These are phyloP conservation scores for Creolimax fragrantissima DNA, from an alignment of 78 protist genomes.

Conservation along the genomic window DNA sequence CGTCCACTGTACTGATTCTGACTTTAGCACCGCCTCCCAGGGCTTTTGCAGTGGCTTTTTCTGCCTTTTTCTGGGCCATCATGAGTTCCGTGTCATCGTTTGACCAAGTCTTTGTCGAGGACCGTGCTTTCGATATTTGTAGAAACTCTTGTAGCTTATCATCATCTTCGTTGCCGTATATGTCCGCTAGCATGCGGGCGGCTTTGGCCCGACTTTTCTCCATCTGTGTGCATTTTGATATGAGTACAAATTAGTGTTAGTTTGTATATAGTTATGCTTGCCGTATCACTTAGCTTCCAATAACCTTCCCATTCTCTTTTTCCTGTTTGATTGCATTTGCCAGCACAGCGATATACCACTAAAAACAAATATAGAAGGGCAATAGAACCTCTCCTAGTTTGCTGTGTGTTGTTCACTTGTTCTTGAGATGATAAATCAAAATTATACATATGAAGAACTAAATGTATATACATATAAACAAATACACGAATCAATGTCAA, in stretches of 20 bases:
- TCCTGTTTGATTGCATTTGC: too few relatives aligned
- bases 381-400: too few relatives aligned
- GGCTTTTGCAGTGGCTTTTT: background rate
- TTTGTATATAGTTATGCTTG: too few relatives aligned
- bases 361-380: too few relatives aligned
- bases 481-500: background rate
- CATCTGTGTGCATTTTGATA: background rate
- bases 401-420: too few relatives aligned
- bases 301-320: too few relatives aligned
- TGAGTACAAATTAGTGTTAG: background rate
- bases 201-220: background rate
- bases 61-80: background rate
- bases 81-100: constrained; percentile 5
- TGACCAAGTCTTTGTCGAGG: background rate
- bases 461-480: background rate
- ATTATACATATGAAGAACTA: background rate
- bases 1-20: background rate
- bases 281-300: too few relatives aligned
- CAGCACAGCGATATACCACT: too few relatives aligned
- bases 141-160: constrained; percentile 23
- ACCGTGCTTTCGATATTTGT: background rate
- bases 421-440: background rate
- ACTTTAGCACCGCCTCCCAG: background rate
- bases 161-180: background rate
- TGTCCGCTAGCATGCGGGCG: background rate